Evolutionary conservation across 306 rosid genomes (phyloP), one percentile per base, ranked within the genome.

Genomic region (Vigna reflexopilosa): DNA sequence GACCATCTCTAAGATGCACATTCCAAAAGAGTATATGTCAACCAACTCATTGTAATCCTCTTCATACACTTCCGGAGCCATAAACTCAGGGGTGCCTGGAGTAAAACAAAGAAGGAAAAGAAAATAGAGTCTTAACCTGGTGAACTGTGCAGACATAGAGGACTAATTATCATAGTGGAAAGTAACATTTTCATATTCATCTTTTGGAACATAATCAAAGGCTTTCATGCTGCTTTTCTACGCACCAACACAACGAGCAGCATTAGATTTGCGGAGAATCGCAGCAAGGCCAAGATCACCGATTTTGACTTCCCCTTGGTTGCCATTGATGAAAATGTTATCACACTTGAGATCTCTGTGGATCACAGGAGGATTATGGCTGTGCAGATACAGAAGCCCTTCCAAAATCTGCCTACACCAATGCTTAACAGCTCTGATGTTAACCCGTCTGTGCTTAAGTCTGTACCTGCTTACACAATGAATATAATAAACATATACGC

Each of bases 211-310:
- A 81, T 77, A 70, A 55, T 26, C 20, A 24, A 75, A 79, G 75
- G 70, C 45, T 51, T 83, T 49, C 59, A 24, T 67, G 66, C 32
- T 63, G 51, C 40, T 75, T 79, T 81, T 59, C 13, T 82, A 80
- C 87, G n/a, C 63, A 96, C 99, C 99, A 70, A 96, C 99, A 65
- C 99, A 96, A 14, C 80, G 83, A 77, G 87, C 98, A 19, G 87
- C 97, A 22, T 87, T 87, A 4, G 99, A 89, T 89, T 93, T 93
- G 20, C 94, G 89, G 59, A 93, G 91, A 77, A 91, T 84, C 22
- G 94, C 99, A 75, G 99, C 99, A 0, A 96, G 96, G 73, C 99
- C 99, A 77, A 96, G 98, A 83, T 96, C 99, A 54, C 99, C 99
- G 81, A 96, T 93, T 86, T 96, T 96, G 56, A 96, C 96, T 85